Evolutionary conservation across 2,329 filamentous ascomycete genomes (phyloP), one percentile per base, ranked within the genome.

Genomic region (Aspergillus sp.): DNA sequence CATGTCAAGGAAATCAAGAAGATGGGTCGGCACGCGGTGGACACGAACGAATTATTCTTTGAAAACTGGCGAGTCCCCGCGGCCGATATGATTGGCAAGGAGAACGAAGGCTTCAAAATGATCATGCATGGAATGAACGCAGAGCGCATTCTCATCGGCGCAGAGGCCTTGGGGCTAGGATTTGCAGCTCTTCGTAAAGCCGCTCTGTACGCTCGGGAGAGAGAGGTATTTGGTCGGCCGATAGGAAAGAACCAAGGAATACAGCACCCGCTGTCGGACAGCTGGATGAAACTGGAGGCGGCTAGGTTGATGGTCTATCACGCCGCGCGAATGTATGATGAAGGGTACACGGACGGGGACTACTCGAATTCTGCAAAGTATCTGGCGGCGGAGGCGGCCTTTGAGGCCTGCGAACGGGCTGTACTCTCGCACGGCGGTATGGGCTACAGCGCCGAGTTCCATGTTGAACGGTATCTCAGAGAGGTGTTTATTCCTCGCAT

Each of bases 391-490:
- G 81, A 84, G 59, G 81, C 81, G 4, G 80, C 80, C 0, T 84
- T 82, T 61, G 75, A 71, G 9, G 79, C 81, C 0, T 83, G 80
- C 58, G 81, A 84, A 58, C 65, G 78, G 49, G 77, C 78, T n/a
- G 75, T 81, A 3, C 64, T 84, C 58, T 69, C 73, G 9, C 80
- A 81, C 65, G 81, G 81, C 16, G 81, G 81, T 0, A 84, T 83
- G 81, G 81, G 81, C 0, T 84, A 84, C 68, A 80, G 81, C 3
- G 78, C 78, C 25, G 81, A 84, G 57, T 84, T 82, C 60, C 77
- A 84, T 62, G 81, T 84, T 1, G 81, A 84, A 66, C 65, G 81
- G 47, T 84, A 81, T 66, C 61, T 84, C 41, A 68, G 81, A 38
- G 81, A 84, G 60, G 78, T 77, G 36, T 79, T 83, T 57, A 80